Base-by-base conservation (phyloP, 345 rosid species). In the Euphorbia peplus region DNA sequence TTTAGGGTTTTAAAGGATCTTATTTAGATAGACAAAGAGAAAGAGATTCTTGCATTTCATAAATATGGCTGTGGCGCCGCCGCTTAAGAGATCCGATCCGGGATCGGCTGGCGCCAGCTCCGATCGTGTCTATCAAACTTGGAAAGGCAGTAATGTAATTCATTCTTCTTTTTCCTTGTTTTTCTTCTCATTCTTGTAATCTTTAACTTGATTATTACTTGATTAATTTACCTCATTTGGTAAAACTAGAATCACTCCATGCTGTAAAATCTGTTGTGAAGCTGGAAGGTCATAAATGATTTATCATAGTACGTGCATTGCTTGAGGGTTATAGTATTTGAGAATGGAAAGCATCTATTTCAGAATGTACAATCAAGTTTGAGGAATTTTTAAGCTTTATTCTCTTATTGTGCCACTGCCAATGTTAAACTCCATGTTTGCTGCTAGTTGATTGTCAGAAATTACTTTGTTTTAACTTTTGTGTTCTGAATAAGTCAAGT, bases 41-140 rank as follows among this genome's bases (percentile, higher is more conserved):
- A 39, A n/a, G 35, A 24, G 19, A 28, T 66, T 46, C 14, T 24
- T 25, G 5, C 57, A 26, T 57, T 66, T 39, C 59, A 1, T 72
- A 76, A 83, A 86, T 78, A 93, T 91, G 98, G 88, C 91, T 65
- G 93, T 87, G 74, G 91, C 86, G 50, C 98, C 90, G 77, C 97
- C 92, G 60, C 91, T 96, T 70, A 86, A 89, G 81, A 70, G 87
- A 76, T 82, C 91, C 76, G 95, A 91, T 84, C 78, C 69, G 48
- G 88, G 88, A 78, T 80, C 90, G 57, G 73, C 69, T 42, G 74
- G 70, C 62, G 79, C 64, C 70, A 91, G 77, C 68, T 79, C 82
- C 74, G 77, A 78, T 51, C 72, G 67, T 64, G 80, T 76, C 24
- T 76, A 71, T 63, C 76, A 71, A 63, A 67, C 80, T 46, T 76